Evolutionary conservation across 2,329 filamentous ascomycete species (phyloP).

Genomic region (Phialemonium atrogriseum): DNA sequence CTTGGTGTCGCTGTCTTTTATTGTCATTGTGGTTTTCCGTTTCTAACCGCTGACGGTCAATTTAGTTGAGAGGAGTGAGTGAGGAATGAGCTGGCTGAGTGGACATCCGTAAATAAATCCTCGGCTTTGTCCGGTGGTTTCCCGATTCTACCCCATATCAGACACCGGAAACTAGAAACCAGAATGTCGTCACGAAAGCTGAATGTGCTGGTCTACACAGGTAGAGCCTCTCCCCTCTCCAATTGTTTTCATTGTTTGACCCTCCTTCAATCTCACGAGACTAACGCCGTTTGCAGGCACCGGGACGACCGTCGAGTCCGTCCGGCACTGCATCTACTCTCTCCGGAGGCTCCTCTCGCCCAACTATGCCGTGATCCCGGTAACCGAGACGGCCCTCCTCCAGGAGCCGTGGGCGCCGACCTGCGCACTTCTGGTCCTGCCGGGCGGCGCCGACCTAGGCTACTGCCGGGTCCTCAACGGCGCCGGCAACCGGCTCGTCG

Average conservation of each 20-base stretch:
- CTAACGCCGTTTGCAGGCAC: too few relatives aligned
- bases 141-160: neutral
- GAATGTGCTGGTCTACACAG: conserved; percentile 91
- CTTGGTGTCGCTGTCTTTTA: conserved; percentile 37
- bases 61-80: conserved; percentile 2
- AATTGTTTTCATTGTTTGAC: conserved; percentile 7
- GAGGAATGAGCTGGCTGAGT: conserved; percentile 2
- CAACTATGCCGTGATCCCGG: conserved; percentile 85
- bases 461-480: conserved; percentile 88
- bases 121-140: conserved; percentile 3
- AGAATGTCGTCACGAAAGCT: conserved; percentile 61
- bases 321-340: conserved; percentile 81
- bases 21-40: conserved; percentile 44
- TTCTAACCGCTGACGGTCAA: too few relatives aligned
- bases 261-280: conserved; percentile 13
- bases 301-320: conserved; percentile 80
- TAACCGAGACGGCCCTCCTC: conserved; percentile 69
- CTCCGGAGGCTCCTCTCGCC: conserved; percentile 79
- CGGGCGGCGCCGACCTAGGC: conserved; percentile 86
- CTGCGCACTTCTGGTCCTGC: conserved; percentile 84
- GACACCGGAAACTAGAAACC: conserved; percentile 5
- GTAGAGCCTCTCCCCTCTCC: conserved; percentile 35
- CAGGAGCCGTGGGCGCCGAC: conserved; percentile 87
- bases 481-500: conserved; percentile 74
- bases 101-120: neutral